Conservation (phyloP, 768 basidiomycete genomes). For the Russula sp. region DNA sequence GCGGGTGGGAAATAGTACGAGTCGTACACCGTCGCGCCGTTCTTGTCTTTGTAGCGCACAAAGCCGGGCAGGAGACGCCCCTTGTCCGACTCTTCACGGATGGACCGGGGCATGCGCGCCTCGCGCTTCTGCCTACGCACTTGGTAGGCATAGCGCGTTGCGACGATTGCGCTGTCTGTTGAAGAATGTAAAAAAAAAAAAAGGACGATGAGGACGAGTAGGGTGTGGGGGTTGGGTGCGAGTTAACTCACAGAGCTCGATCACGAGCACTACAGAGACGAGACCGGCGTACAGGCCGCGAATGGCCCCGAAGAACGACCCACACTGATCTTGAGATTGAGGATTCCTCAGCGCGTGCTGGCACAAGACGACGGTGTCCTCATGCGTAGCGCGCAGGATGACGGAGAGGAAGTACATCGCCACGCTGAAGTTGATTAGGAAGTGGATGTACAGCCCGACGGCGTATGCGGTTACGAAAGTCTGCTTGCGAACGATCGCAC, state of each 20-base stretch:
- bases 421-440: constrained; percentile 48
- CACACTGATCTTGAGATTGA: constrained; percentile 41
- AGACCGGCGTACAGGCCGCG: constrained; percentile 44
- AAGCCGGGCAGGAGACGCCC: constrained; percentile 15
- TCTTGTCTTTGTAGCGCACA: constrained; percentile 16
- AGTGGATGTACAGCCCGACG: constrained; percentile 52
- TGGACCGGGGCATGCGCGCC: constrained; percentile 14
- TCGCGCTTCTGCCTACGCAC: constrained; percentile 22
- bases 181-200: not conserved
- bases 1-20: not conserved
- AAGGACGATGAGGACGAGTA: not conserved
- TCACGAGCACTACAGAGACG: constrained; percentile 39
- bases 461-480: constrained; percentile 51
- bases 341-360: constrained; percentile 38
- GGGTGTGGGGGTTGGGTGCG: not conserved
- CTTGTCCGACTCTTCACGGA: not conserved
- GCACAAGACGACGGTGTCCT: constrained; percentile 42
- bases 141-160: constrained; percentile 25
- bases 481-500: constrained; percentile 58
- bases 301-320: constrained; percentile 36
- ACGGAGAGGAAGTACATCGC: constrained; percentile 47
- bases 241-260: constrained; percentile 50
- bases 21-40: constrained; percentile 18
- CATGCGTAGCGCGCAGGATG: constrained; percentile 42
- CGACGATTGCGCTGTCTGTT: constrained; percentile 24